Evolutionary conservation across 2,329 filamentous ascomycete species (phyloP).

Genomic region (Fusarium sp.): DNA sequence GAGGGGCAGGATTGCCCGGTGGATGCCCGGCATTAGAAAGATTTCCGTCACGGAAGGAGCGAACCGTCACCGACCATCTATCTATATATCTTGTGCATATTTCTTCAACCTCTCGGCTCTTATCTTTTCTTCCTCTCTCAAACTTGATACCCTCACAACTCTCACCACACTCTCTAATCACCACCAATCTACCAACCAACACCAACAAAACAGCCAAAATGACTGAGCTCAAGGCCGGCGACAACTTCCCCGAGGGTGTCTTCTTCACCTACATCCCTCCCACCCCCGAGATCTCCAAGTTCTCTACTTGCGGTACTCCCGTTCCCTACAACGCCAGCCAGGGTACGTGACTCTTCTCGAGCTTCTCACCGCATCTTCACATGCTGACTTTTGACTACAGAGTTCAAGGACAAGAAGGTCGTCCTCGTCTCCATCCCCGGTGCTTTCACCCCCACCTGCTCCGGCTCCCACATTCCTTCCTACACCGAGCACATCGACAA

Average conservation of each 20-base stretch:
- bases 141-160: slow-evolving; percentile 5
- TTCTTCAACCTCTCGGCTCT: slow-evolving; percentile 5
- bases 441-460: slow-evolving; percentile 90
- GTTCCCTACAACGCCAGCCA: slow-evolving; percentile 84
- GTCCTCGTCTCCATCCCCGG: slow-evolving; percentile 70
- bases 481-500: slow-evolving; percentile 79
- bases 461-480: slow-evolving; percentile 81
- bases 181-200: slow-evolving; percentile 3
- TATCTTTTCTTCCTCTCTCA: slow-evolving; percentile 8
- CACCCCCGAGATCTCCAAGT: slow-evolving; percentile 73
- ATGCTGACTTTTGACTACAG: slow-evolving; percentile 47
- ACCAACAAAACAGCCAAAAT: slow-evolving; percentile 48
- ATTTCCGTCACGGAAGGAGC: slow-evolving; percentile 11
- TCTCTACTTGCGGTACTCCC: slow-evolving; percentile 83
- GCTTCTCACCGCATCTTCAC: slow-evolving; percentile 10
- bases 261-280: slow-evolving; percentile 88
- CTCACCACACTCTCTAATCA: slow-evolving; percentile 7
- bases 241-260: slow-evolving; percentile 84
- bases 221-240: slow-evolving; percentile 81
- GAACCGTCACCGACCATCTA: slow-evolving; percentile 1
- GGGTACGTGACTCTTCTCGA: slow-evolving; percentile 56
- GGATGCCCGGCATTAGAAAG: slow-evolving; percentile 12
- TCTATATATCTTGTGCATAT: slow-evolving; percentile 26
- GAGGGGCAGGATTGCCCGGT: background rate
- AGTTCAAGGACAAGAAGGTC: slow-evolving; percentile 68